Percentiles rank a stretch among this genome's conserved stretches.
These are phyloP conservation scores for Trichoderma reesei DNA, from an alignment of 495 filamentous ascomycete genomes.

Conservation along the genomic window DNA sequence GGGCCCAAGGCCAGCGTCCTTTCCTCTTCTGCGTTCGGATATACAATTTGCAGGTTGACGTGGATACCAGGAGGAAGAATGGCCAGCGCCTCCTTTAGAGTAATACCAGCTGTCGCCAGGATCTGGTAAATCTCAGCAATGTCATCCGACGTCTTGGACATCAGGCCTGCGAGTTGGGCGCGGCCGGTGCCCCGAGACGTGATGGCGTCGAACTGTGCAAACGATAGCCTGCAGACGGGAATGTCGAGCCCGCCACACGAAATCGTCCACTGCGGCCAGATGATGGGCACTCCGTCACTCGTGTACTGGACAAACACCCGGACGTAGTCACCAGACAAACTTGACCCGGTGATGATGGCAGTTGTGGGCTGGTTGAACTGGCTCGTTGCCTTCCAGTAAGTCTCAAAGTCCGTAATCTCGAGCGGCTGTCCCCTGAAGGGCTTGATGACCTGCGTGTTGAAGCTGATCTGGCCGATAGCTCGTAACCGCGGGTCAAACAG, in stretches of 20 bases:
- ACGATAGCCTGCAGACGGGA: slow-evolving; percentile 65
- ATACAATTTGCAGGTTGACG: slow-evolving; percentile 78
- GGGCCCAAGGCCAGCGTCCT: slow-evolving; percentile 53
- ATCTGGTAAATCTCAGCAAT: slow-evolving; percentile 57
- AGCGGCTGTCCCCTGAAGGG: slow-evolving; percentile 88
- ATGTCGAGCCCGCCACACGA: slow-evolving; percentile 69
- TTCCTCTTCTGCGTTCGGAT: slow-evolving; percentile 67
- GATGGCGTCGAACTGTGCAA: slow-evolving; percentile 60
- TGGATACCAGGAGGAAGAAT: slow-evolving; percentile 68
- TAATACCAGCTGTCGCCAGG: slow-evolving; percentile 63
- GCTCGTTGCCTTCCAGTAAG: slow-evolving; percentile 98
- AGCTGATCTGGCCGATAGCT: slow-evolving; percentile 88
- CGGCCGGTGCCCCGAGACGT: slow-evolving; percentile 42
- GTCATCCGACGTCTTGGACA: slow-evolving; percentile 37
- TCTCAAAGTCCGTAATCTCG: slow-evolving; percentile 95
- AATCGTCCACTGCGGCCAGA: slow-evolving; percentile 76
- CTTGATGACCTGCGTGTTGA: slow-evolving; percentile 92
- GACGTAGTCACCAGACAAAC: slow-evolving; percentile 85
- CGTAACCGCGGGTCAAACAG: slow-evolving; percentile 87
- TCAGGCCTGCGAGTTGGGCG: slow-evolving; percentile 36
- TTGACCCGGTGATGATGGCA: slow-evolving; percentile 88
- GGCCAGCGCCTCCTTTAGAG: slow-evolving; percentile 62
- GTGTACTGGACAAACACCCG: slow-evolving; percentile 87
- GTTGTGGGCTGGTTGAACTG: slow-evolving; percentile 73
- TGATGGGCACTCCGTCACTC: slow-evolving; percentile 71